phyloP scores from a whole-genome alignment of 371 early-diverging fungal genomes.

The Mortierella polycephala region DNA sequence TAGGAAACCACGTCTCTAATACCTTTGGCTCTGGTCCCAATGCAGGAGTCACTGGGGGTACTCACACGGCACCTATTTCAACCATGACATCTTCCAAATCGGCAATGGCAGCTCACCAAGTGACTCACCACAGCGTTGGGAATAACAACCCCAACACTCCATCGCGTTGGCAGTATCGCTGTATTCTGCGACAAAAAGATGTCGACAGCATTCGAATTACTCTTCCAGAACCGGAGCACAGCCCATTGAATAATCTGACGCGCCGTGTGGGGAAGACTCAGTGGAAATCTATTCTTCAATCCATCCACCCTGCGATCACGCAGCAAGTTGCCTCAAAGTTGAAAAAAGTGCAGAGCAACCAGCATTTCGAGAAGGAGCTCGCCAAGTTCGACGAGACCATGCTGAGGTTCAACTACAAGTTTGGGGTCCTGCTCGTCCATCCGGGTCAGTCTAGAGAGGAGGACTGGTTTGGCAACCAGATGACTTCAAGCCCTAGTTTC shows the following conservation, averaged over 20 bases:
- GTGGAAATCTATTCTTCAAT: conserved; percentile 56
- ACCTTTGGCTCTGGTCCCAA: too few species aligned
- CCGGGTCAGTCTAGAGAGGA: conserved; percentile 80
- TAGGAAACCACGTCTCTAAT: too few species aligned
- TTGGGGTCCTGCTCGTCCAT: conserved; percentile 77
- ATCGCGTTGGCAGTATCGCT: conserved; percentile 51
- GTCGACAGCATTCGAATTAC: conserved; percentile 43
- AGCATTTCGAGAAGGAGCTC: conserved; percentile 54
- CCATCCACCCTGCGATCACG: conserved; percentile 59
- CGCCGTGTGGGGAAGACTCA: conserved; percentile 56
- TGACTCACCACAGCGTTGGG: background rate
- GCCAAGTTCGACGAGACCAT: conserved; percentile 64
- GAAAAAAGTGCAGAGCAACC: conserved; percentile 57
- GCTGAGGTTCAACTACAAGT: conserved; percentile 71
- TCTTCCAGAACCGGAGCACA: conserved; percentile 43
- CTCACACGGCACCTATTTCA: too few species aligned
- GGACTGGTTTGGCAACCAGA: conserved; percentile 78
- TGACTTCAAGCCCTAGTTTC: conserved; percentile 66
- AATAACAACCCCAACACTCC: conserved; percentile 2
- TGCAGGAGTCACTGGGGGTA: too few species aligned
- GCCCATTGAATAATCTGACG: conserved; percentile 43
- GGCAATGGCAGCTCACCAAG: background rate
- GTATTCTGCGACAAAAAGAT: conserved; percentile 50
- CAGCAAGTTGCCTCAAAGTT: conserved; percentile 63
- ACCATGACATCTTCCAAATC: background rate